A percentile compares a stretch with the other conserved stretches of the same genome.
Conservation (phyloP, 2,329 filamentous ascomycete genomes). For the Cryphonectria japonica region DNA sequence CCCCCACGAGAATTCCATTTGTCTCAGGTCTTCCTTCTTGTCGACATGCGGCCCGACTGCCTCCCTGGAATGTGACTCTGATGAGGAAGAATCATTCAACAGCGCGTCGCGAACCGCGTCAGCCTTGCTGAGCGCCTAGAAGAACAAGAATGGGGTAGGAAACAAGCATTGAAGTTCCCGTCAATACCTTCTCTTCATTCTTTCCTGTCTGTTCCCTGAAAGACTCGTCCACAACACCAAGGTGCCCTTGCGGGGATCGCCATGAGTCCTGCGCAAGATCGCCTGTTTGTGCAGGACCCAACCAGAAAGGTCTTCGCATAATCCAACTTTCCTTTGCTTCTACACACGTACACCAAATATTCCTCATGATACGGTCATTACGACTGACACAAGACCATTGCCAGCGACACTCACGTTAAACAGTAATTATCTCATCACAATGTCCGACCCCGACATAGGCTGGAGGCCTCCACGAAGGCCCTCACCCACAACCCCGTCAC, state of each 20-base stretch:
- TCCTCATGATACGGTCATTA: neutral
- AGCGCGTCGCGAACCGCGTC: neutral
- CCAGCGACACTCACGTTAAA: neutral
- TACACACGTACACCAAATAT: too few species aligned
- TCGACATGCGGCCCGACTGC: neutral
- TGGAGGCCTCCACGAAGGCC: neutral
- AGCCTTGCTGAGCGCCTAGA: neutral
- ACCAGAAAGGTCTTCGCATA: neutral
- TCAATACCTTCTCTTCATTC: neutral
- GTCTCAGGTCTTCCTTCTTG: neutral
- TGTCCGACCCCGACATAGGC: neutral
- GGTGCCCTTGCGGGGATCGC: neutral
- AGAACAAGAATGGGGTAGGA: neutral
- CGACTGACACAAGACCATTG: neutral
- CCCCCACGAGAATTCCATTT: neutral
- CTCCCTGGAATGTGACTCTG: neutral
- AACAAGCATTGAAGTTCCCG: neutral
- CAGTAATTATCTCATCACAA: neutral
- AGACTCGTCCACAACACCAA: neutral
- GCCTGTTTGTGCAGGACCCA: neutral
- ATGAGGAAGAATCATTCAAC: neutral
- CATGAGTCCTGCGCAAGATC: neutral
- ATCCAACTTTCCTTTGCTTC: neutral
- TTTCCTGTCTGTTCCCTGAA: neutral
- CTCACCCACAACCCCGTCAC: neutral